Percentiles rank a stretch among this genome's conserved stretches.
These are phyloP conservation scores for Colletotrichum sp. DNA, from an alignment of 2,329 filamentous ascomycete genomes.

Conservation along the genomic window DNA sequence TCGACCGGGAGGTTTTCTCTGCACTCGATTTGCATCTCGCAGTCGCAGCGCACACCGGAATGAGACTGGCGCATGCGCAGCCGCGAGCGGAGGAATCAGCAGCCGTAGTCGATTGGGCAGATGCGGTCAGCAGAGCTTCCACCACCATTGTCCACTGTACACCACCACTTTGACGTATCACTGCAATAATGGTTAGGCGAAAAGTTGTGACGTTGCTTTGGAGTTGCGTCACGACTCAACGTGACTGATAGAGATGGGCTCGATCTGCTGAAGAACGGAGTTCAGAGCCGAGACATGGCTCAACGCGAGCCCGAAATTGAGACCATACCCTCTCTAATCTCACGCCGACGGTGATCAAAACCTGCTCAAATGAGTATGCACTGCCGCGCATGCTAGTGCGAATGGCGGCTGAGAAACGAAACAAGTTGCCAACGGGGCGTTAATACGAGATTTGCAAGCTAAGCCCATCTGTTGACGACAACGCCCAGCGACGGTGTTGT, in stretches of 20 bases:
- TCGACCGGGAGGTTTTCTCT: neutral
- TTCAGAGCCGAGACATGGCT: slow-evolving; percentile 10
- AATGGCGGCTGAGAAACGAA: slow-evolving; percentile 2
- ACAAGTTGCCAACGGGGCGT: neutral
- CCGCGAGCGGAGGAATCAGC: neutral
- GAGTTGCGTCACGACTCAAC: neutral
- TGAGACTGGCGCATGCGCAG: neutral
- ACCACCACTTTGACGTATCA: neutral
- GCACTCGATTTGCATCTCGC: neutral
- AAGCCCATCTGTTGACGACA: slow-evolving; percentile 7
- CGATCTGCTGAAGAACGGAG: slow-evolving; percentile 13
- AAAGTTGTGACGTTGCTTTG: neutral
- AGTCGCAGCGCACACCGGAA: neutral
- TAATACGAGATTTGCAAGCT: slow-evolving; percentile 16
- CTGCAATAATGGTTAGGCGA: neutral
- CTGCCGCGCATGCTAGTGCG: slow-evolving; percentile 18
- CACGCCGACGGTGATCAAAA: neutral
- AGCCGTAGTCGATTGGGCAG: neutral
- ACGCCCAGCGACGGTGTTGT: neutral
- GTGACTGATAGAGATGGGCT: neutral
- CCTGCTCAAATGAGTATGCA: neutral
- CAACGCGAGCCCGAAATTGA: neutral
- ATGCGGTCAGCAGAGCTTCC: neutral
- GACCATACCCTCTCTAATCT: slow-evolving; percentile 2
- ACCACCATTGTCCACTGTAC: neutral